phyloP scores from a whole-genome alignment of 805 yeast species.

The Metschnikowia vanudenii region DNA sequence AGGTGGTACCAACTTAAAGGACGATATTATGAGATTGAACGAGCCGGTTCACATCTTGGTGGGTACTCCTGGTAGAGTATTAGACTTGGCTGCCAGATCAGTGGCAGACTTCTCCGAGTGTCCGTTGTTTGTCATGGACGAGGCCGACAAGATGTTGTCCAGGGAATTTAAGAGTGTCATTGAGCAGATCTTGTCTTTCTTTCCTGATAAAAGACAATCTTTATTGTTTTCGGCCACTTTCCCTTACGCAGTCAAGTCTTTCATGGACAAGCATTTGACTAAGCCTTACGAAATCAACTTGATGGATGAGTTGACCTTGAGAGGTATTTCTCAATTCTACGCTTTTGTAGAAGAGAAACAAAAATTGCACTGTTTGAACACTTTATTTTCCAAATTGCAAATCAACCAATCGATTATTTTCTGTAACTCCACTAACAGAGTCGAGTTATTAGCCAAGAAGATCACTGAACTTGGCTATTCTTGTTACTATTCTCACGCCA shows the following conservation, averaged over 20 bases:
- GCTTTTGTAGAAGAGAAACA: slow-evolving; percentile 98
- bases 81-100: slow-evolving; percentile 86
- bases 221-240: slow-evolving; percentile 92
- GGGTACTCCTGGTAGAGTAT: slow-evolving; percentile 97
- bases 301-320: slow-evolving; percentile 95
- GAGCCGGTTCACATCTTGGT: slow-evolving; percentile 94
- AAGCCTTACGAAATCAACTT: slow-evolving; percentile 94
- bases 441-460: slow-evolving; percentile 91
- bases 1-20: slow-evolving; percentile 93
- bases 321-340: slow-evolving; percentile 95
- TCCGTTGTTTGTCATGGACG: slow-evolving; percentile 92
- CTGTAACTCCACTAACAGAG: slow-evolving; percentile 95
- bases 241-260: slow-evolving; percentile 89
- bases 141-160: slow-evolving; percentile 95
- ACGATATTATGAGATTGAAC: slow-evolving; percentile 88
- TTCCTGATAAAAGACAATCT: slow-evolving; percentile 73
- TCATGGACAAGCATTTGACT: slow-evolving; percentile 85
- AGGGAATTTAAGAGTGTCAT: slow-evolving; percentile 86
- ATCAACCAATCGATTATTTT: slow-evolving; percentile 96
- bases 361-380: slow-evolving; percentile 92
- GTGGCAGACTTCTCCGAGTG: slow-evolving; percentile 86
- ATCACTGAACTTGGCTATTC: slow-evolving; percentile 96
- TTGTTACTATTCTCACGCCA: slow-evolving; percentile 95
- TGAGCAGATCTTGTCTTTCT: slow-evolving; percentile 77
- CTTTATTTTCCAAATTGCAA: slow-evolving; percentile 88